These are phyloP conservation scores for Paramyrothecium roridum DNA, from an alignment of 2,329 filamentous ascomycete genomes.

Conservation along the genomic window DNA sequence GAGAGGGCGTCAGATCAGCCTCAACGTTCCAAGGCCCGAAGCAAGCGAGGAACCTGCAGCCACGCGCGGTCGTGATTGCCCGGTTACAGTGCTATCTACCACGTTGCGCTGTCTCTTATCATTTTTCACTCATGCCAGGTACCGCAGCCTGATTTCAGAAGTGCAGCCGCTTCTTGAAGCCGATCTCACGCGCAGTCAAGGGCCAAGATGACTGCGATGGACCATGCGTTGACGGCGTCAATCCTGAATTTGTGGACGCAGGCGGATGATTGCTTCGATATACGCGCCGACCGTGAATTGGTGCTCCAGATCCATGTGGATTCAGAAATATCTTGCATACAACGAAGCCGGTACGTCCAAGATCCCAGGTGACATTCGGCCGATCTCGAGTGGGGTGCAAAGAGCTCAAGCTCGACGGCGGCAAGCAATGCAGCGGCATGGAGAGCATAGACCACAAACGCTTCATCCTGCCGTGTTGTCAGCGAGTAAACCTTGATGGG, in stretches of 20 bases:
- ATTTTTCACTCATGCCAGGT: background rate
- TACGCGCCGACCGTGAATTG: background rate
- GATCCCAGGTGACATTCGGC: background rate
- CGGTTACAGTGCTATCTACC: background rate
- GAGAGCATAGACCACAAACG: too few relatives aligned
- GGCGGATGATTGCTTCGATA: background rate
- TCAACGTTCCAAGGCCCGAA: background rate
- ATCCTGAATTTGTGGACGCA: background rate
- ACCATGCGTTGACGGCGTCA: too few relatives aligned
- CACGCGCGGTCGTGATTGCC: background rate
- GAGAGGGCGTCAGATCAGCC: background rate
- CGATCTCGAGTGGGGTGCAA: background rate
- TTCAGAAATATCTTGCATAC: background rate
- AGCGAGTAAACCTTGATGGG: too few relatives aligned
- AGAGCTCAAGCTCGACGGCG: background rate
- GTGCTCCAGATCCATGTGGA: background rate
- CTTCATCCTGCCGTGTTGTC: too few relatives aligned
- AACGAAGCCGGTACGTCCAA: background rate
- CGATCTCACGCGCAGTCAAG: too few relatives aligned
- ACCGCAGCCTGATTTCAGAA: background rate
- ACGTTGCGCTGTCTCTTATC: background rate
- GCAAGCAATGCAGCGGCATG: too few relatives aligned
- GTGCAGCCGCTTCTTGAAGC: too few relatives aligned
- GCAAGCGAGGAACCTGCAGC: background rate
- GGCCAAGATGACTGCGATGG: too few relatives aligned